Evolutionary conservation across 2,329 filamentous ascomycete genomes (phyloP).

Genomic region (Amylocarpus encephaloides): DNA sequence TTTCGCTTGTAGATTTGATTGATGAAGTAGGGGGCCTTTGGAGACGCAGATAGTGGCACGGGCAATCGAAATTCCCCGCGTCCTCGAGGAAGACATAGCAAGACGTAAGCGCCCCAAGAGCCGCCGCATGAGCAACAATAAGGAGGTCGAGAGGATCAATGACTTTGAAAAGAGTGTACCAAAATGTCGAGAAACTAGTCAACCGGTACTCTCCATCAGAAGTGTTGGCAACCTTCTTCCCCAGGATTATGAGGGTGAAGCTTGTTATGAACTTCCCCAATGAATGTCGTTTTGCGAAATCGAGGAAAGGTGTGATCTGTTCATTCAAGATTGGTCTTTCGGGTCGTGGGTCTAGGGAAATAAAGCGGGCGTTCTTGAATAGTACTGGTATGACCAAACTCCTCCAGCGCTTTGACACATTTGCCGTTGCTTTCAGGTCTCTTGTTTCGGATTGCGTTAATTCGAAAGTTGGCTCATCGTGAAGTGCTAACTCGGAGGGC

Average conservation of each 20-base stretch:
- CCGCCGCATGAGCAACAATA: constrained; percentile 54
- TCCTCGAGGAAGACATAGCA: constrained; percentile 51
- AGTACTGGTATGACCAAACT: constrained; percentile 46
- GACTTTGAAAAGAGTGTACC: constrained; percentile 47
- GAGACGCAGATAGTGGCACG: constrained; percentile 53
- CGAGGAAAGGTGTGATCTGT: constrained; percentile 25
- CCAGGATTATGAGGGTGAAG: constrained; percentile 39
- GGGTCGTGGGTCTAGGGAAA: constrained; percentile 30
- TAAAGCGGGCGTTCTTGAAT: constrained; percentile 47
- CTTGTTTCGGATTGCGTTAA: constrained; percentile 35
- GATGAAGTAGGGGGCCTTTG: constrained; percentile 15
- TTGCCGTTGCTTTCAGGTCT: constrained; percentile 50
- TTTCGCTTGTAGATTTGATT: neutral
- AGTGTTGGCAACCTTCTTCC: constrained; percentile 16
- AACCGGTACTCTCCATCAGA: constrained; percentile 4
- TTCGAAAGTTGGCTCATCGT: constrained; percentile 41
- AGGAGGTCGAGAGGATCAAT: constrained; percentile 49
- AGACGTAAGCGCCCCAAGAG: constrained; percentile 55
- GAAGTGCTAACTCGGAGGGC: constrained; percentile 37
- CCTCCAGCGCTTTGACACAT: constrained; percentile 48
- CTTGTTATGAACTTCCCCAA: constrained; percentile 39
- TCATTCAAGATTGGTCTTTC: constrained; percentile 11
- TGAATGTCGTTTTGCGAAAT: constrained; percentile 32
- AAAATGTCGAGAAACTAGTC: constrained; percentile 35
- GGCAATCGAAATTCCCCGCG: constrained; percentile 57